These are phyloP conservation scores for Aspergillus oerlinghausenensis DNA, from an alignment of 2,329 filamentous ascomycete genomes.

Conservation along the genomic window DNA sequence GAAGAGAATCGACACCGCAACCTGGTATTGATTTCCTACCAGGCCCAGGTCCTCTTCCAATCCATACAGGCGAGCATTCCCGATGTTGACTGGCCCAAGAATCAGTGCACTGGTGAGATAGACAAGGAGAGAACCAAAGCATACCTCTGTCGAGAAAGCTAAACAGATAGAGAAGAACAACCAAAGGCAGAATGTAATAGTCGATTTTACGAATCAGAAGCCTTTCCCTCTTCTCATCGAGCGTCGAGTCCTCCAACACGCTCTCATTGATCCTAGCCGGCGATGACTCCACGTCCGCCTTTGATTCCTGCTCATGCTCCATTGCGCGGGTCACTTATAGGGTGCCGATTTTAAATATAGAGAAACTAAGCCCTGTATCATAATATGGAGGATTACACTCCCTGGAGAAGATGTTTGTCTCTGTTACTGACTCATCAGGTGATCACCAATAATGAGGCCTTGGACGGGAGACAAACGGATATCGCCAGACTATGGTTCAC, in stretches of 20 bases:
- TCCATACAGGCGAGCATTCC: slow-evolving; percentile 63
- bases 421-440: not conserved
- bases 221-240: slow-evolving; percentile 27
- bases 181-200: slow-evolving; percentile 37
- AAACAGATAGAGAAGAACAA: slow-evolving; percentile 58
- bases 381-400: not conserved
- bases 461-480: too few species aligned
- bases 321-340: not conserved
- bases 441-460: too few species aligned
- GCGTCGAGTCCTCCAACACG: slow-evolving; percentile 13
- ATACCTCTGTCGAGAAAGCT: slow-evolving; percentile 64
- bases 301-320: not conserved
- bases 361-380: not conserved
- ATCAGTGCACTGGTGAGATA: slow-evolving; percentile 7
- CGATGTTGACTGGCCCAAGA: slow-evolving; percentile 58
- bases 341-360: not conserved
- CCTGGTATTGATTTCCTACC: slow-evolving; percentile 63
- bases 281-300: slow-evolving; percentile 14
- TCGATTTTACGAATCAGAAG: slow-evolving; percentile 38
- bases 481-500: too few species aligned
- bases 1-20: slow-evolving; percentile 63
- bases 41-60: slow-evolving; percentile 61
- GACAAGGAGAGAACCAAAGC: not conserved
- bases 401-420: not conserved
- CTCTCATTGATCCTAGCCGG: slow-evolving; percentile 10